Evolutionary conservation across 1,284 basidiomycete genomes (phyloP).

Genomic region (Acaromyces ingoldii): DNA sequence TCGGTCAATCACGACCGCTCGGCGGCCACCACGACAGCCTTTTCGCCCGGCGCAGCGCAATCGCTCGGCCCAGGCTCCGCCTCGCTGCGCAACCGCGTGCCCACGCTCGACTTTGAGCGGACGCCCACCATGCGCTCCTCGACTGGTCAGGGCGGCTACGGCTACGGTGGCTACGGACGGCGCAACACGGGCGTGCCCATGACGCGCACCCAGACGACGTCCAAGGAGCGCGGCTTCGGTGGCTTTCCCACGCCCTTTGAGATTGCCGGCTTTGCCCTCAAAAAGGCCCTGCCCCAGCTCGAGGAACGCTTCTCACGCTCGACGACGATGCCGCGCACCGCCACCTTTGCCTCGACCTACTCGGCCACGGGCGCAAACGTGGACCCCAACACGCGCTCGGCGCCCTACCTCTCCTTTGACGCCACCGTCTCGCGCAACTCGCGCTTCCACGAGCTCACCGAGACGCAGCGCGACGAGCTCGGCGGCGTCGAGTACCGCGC

Average conservation of each 20-base stretch:
- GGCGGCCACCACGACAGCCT: neutral
- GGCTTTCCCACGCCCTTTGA: conserved; percentile 80
- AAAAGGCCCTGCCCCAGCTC: conserved; percentile 23
- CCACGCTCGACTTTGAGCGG: conserved; percentile 18
- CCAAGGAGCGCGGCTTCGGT: conserved; percentile 61
- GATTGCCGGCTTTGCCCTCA: conserved; percentile 58
- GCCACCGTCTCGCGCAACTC: conserved; percentile 64
- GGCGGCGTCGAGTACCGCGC: conserved; percentile 94
- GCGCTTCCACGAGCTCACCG: conserved; percentile 71
- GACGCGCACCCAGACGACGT: conserved; percentile 44
- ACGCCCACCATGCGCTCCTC: conserved; percentile 24
- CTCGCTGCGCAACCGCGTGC: conserved; percentile 15
- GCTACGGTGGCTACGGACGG: conserved; percentile 20
- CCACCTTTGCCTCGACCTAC: conserved; percentile 57
- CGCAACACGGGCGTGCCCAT: conserved; percentile 43
- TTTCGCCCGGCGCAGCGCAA: neutral
- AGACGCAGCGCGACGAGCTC: conserved; percentile 81
- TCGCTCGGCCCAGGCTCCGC: neutral
- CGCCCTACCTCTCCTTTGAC: conserved; percentile 80
- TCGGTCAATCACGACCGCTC: conserved; percentile 13
- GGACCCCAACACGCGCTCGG: conserved; percentile 45
- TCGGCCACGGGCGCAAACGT: conserved; percentile 21
- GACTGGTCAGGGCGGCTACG: no score
- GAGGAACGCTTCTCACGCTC: conserved; percentile 31
- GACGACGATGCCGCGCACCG: conserved; percentile 66